Conservation (phyloP, 306 rosid species). For the Crotalaria pallida region DNA sequence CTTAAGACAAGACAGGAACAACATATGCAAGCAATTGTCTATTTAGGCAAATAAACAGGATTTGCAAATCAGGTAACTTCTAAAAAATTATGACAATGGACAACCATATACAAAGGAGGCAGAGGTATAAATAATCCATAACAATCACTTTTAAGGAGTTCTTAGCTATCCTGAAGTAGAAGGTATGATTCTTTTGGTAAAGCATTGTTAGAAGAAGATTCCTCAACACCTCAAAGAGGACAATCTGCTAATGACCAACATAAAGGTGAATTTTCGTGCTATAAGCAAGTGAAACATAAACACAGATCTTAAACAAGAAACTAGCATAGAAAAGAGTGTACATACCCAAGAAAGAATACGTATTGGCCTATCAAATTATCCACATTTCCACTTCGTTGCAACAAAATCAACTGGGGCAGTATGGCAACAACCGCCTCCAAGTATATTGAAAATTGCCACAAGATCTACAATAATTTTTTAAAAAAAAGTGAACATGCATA, state of each 20-base stretch:
- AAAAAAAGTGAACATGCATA: neutral
- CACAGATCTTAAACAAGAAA: neutral
- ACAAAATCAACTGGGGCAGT: constrained; percentile 81
- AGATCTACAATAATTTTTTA: constrained; percentile 47
- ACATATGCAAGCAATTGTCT: neutral
- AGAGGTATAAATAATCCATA: neutral
- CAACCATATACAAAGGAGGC: neutral
- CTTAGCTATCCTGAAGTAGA: neutral
- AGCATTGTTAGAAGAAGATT: neutral
- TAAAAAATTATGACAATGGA: neutral
- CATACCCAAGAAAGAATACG: constrained; percentile 87
- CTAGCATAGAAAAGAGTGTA: neutral
- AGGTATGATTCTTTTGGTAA: neutral
- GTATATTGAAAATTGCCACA: constrained; percentile 94
- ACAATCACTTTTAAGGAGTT: neutral
- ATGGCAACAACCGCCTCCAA: constrained; percentile 89
- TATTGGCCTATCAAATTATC: constrained; percentile 94
- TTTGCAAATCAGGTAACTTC: neutral
- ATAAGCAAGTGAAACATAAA: neutral
- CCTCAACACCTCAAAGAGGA: neutral
- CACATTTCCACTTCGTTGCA: constrained; percentile 90
- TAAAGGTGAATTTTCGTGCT: neutral
- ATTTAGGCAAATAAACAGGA: neutral
- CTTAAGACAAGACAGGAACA: neutral
- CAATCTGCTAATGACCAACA: neutral